Conservation (phyloP, 2,329 filamentous ascomycete genomes). For the Diaporthe batatas region DNA sequence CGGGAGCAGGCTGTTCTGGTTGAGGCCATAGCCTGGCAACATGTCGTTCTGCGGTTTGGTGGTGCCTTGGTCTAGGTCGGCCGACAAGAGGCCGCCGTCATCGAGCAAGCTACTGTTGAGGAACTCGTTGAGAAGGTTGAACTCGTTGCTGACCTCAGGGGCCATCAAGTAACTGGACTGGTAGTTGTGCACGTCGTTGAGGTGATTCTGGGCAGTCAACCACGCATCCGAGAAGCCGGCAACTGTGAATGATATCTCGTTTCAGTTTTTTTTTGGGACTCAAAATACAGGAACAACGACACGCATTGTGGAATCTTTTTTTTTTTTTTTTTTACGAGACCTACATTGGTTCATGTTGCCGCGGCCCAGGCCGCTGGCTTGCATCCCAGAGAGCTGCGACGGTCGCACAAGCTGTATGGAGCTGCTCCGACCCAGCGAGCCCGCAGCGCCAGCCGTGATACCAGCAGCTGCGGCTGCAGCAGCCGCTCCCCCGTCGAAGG, state of each 20-base stretch:
- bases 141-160: slow-evolving; percentile 95
- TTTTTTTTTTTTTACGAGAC: slow-evolving; percentile 55
- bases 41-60: slow-evolving; percentile 61
- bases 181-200: slow-evolving; percentile 94
- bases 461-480: slow-evolving; percentile 43
- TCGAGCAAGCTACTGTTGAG: slow-evolving; percentile 92
- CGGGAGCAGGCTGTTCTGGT: slow-evolving; percentile 51
- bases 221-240: slow-evolving; percentile 86
- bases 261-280: slow-evolving; percentile 26
- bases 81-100: slow-evolving; percentile 77
- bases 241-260: slow-evolving; percentile 63
- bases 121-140: slow-evolving; percentile 96
- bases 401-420: slow-evolving; percentile 79
- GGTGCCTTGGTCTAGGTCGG: slow-evolving; percentile 65
- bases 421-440: slow-evolving; percentile 63
- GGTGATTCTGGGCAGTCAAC: slow-evolving; percentile 83
- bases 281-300: slow-evolving; percentile 24
- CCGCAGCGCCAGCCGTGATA: slow-evolving; percentile 47
- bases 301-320: slow-evolving; percentile 26
- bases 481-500: slow-evolving; percentile 56
- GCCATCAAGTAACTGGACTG: slow-evolving; percentile 95
- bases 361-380: slow-evolving; percentile 68
- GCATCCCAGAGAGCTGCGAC: slow-evolving; percentile 75
- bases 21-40: slow-evolving; percentile 61
- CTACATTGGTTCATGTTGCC: slow-evolving; percentile 81